Percentiles rank a stretch among this genome's conserved stretches.
Evolutionary conservation across 2,329 filamentous ascomycete species (phyloP).

Genomic region (Raffaelea deltoideospora): DNA sequence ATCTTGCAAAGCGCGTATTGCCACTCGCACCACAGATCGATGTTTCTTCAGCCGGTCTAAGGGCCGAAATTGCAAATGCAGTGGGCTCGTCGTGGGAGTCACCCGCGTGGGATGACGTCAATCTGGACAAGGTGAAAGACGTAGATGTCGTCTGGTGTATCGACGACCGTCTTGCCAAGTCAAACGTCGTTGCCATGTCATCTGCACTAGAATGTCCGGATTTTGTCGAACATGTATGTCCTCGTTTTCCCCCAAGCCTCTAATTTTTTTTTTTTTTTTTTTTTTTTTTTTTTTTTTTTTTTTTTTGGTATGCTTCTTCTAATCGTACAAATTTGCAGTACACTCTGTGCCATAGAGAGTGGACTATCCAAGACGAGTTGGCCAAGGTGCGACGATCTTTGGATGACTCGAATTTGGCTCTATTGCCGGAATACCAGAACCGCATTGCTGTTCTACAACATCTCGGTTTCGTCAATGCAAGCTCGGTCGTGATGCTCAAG

Average conservation of each 20-base stretch:
- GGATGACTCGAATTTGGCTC: slow-evolving; percentile 89
- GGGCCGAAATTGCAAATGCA: slow-evolving; percentile 40
- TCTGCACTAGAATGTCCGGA: slow-evolving; percentile 55
- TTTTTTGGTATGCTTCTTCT: not conserved
- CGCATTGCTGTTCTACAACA: slow-evolving; percentile 84
- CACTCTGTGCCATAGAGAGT: slow-evolving; percentile 91
- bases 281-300: not conserved
- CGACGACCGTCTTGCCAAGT: slow-evolving; percentile 51
- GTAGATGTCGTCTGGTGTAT: slow-evolving; percentile 67
- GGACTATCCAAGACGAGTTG: slow-evolving; percentile 91
- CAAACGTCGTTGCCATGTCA: slow-evolving; percentile 43
- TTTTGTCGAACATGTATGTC: slow-evolving; percentile 75
- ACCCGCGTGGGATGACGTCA: slow-evolving; percentile 67
- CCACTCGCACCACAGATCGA: not conserved
- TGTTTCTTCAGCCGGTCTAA: slow-evolving; percentile 1
- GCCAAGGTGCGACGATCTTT: slow-evolving; percentile 72
- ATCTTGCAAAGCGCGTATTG: slow-evolving; percentile 54
- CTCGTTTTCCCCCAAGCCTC: not conserved
- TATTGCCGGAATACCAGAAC: slow-evolving; percentile 93
- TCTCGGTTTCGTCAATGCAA: slow-evolving; percentile 78
- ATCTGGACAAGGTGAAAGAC: slow-evolving; percentile 70
- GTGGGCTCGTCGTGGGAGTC: slow-evolving; percentile 57
- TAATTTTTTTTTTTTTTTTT: not conserved
- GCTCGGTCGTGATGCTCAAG: slow-evolving; percentile 81
- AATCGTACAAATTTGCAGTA: slow-evolving; percentile 44